These are phyloP conservation scores for Oxytropis ochrocephala DNA, from an alignment of 306 rosid genomes.

Conservation along the genomic window DNA sequence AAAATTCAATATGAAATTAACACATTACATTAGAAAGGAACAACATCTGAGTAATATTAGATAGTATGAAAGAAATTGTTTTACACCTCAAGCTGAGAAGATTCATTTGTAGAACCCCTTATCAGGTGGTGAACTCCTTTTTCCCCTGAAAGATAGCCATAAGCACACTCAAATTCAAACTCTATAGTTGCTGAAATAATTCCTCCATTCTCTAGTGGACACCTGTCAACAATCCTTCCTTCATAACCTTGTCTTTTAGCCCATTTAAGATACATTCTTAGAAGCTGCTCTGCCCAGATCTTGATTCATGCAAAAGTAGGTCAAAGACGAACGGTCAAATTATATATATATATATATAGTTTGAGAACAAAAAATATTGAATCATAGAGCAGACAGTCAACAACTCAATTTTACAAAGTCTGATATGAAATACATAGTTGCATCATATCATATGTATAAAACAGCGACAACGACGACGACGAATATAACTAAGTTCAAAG, in stretches of 20 bases:
- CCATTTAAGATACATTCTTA: conserved; percentile 72
- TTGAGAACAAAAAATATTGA: conserved; percentile 1
- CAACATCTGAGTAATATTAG: conserved; percentile 1
- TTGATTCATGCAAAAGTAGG: conserved; percentile 29
- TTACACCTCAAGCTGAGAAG: conserved; percentile 42
- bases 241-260: conserved; percentile 60
- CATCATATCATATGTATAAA: too few relatives aligned
- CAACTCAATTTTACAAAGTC: background rate
- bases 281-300: conserved; percentile 70
- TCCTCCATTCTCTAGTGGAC: conserved; percentile 43
- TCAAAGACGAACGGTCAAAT: conserved; percentile 22
- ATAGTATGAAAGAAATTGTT: conserved; percentile 10
- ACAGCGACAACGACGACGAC: too few relatives aligned
- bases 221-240: conserved; percentile 66
- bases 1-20: background rate
- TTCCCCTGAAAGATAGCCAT: conserved; percentile 83
- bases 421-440: background rate
- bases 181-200: conserved; percentile 55
- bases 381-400: conserved; percentile 8
- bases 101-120: conserved; percentile 37
- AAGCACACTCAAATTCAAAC: conserved; percentile 73
- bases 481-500: too few relatives aligned
- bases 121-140: conserved; percentile 62
- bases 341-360: conserved; percentile 2
- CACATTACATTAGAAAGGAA: background rate